Conservation (phyloP, 805 yeast genomes). For the Schizosaccharomyces octosporus region DNA sequence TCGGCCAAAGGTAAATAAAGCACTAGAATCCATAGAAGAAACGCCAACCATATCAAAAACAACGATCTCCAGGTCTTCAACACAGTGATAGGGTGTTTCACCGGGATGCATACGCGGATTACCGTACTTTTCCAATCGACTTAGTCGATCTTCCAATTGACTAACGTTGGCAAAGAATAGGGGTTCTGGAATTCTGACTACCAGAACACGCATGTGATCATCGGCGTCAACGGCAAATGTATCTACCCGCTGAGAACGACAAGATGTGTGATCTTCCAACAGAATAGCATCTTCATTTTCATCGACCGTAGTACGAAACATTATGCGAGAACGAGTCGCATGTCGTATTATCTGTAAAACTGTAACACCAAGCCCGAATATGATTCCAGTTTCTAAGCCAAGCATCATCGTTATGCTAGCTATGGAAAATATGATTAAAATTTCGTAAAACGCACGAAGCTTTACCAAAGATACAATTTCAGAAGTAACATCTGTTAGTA, state of each 20-base stretch:
- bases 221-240: slow-evolving; percentile 14
- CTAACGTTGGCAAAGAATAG: slow-evolving; percentile 67
- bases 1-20: neutral
- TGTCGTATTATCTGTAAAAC: slow-evolving; percentile 55
- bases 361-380: slow-evolving; percentile 64
- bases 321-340: slow-evolving; percentile 62
- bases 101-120: slow-evolving; percentile 1
- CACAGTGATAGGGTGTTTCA: neutral
- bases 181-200: slow-evolving; percentile 70
- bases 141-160: slow-evolving; percentile 41
- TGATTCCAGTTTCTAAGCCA: slow-evolving; percentile 75
- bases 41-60: slow-evolving; percentile 1
- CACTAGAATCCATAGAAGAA: neutral
- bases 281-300: slow-evolving; percentile 42
- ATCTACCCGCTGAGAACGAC: slow-evolving; percentile 18
- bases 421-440: slow-evolving; percentile 43
- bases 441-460: slow-evolving; percentile 54
- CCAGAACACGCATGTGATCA: slow-evolving; percentile 24
- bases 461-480: slow-evolving; percentile 51
- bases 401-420: slow-evolving; percentile 36
- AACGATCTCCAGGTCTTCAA: neutral
- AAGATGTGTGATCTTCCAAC: slow-evolving; percentile 6
- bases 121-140: slow-evolving; percentile 53
- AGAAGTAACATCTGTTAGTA: slow-evolving; percentile 63
- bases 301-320: slow-evolving; percentile 47